These are phyloP conservation scores for Salix koriyanagi DNA, from an alignment of 345 rosid species.

Conservation along the genomic window DNA sequence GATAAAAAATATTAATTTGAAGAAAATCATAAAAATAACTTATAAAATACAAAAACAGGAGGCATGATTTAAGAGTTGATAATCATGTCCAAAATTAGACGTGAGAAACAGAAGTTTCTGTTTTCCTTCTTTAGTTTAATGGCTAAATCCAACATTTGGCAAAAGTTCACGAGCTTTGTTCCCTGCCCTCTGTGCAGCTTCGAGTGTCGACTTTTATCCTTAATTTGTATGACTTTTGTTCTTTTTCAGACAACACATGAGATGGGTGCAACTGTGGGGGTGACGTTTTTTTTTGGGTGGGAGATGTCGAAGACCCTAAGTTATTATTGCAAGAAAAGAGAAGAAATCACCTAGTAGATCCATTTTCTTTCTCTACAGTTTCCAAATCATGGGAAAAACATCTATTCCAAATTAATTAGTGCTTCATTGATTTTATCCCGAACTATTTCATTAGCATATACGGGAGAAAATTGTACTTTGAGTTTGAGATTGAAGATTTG, in stretches of 20 bases:
- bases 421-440: too few relatives aligned
- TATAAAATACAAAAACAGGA: too few relatives aligned
- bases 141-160: slow-evolving; percentile 9
- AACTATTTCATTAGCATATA: too few relatives aligned
- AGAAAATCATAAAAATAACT: too few relatives aligned
- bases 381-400: background rate
- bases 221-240: slow-evolving; percentile 13
- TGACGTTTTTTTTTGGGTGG: background rate
- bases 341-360: background rate
- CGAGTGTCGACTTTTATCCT: slow-evolving; percentile 34
- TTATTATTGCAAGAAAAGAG: too few relatives aligned
- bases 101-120: slow-evolving; percentile 1
- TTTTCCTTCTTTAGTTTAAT: slow-evolving; percentile 5
- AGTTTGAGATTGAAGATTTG: too few relatives aligned
- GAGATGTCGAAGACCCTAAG: background rate
- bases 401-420: background rate
- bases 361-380: background rate
- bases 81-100: slow-evolving; percentile 3
- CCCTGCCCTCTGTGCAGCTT: slow-evolving; percentile 20
- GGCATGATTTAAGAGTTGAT: too few relatives aligned
- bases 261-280: slow-evolving; percentile 29
- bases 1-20: too few relatives aligned
- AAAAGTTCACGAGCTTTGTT: slow-evolving; percentile 37
- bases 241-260: slow-evolving; percentile 21
- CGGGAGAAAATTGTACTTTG: too few relatives aligned